Percentiles rank a stretch among this genome's conserved stretches.
These are phyloP conservation scores for Macrophomina pseudophaseolina DNA, from an alignment of 2,329 filamentous ascomycete genomes.

Conservation along the genomic window DNA sequence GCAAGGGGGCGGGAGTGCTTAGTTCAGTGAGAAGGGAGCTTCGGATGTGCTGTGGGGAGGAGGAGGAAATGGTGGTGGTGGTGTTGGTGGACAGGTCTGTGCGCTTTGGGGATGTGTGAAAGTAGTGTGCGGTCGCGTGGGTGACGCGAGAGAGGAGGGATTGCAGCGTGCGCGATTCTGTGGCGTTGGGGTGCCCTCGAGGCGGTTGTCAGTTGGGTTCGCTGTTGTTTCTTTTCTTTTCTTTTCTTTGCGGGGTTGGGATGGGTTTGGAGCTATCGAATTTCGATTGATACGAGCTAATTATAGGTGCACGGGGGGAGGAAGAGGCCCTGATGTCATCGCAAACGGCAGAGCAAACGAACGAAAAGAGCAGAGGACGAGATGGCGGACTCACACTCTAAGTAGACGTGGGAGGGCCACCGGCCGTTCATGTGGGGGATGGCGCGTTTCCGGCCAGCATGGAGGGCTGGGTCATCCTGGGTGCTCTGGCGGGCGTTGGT, in stretches of 20 bases:
- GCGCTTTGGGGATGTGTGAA: constrained; percentile 21
- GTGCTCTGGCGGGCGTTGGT: constrained; percentile 78
- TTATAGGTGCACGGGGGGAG: not conserved
- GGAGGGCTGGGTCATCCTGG: constrained; percentile 80
- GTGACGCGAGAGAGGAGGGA: constrained; percentile 38
- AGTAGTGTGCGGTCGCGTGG: not conserved
- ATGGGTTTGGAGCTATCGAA: not conserved
- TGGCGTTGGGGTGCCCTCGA: constrained; percentile 45
- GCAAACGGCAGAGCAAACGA: not conserved
- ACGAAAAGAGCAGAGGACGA: not conserved
- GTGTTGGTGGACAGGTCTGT: not conserved
- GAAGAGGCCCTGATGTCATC: constrained; percentile 30
- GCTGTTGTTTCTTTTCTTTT: not conserved
- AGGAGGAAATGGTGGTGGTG: not conserved
- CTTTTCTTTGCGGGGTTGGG: too few relatives aligned
- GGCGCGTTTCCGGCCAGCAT: constrained; percentile 81
- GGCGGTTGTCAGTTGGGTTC: constrained; percentile 18
- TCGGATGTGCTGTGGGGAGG: constrained; percentile 7
- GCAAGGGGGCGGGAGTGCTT: constrained; percentile 70
- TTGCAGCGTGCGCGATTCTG: constrained; percentile 38
- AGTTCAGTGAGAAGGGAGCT: constrained; percentile 33
- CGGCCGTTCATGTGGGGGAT: constrained; percentile 85
- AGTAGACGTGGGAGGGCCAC: constrained; percentile 91
- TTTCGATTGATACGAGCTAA: constrained; percentile 3
- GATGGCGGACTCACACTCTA: constrained; percentile 75